A percentile compares a stretch with the other conserved stretches of the same genome.
Evolutionary conservation across 352 stramenopile genomes (phyloP).

Genomic region (Aphanomyces astaci): DNA sequence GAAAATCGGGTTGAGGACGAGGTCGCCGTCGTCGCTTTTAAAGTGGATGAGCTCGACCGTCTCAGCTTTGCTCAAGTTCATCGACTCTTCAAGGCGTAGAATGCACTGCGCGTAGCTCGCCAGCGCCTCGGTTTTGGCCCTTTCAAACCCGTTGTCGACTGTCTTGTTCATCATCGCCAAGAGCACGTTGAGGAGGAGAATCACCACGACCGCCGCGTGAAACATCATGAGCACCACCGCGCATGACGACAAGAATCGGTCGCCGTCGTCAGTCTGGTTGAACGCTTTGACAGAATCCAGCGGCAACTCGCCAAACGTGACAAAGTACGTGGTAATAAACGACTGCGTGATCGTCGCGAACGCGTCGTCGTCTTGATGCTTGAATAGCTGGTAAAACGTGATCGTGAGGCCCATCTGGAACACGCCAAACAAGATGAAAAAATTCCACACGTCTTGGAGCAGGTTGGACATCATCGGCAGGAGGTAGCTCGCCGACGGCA

Average conservation of each 20-base stretch:
- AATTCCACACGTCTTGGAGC: constrained; percentile 18
- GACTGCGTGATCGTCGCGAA: constrained; percentile 14
- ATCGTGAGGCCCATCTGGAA: constrained; percentile 16
- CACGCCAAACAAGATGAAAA: constrained; percentile 22
- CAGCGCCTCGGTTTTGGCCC: constrained; percentile 17
- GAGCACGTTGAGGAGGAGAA: constrained; percentile 18
- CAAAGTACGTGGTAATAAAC: constrained; percentile 20
- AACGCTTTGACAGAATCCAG: constrained; percentile 12
- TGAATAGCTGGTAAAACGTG: constrained; percentile 17
- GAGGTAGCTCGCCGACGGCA: constrained; percentile 14
- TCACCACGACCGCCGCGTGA: constrained; percentile 8
- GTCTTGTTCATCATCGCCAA: constrained; percentile 23
- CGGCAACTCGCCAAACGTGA: constrained; percentile 14
- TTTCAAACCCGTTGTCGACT: constrained; percentile 12
- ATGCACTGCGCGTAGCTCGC: constrained; percentile 12
- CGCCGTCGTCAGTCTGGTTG: not conserved
- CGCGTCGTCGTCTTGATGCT: constrained; percentile 5
- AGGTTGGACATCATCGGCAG: constrained; percentile 20
- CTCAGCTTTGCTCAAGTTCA: not conserved
- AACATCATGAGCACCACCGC: constrained; percentile 20
- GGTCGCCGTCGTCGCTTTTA: not conserved
- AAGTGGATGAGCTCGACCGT: constrained; percentile 16
- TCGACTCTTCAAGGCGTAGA: constrained; percentile 18
- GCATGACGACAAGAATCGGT: constrained; percentile 6
- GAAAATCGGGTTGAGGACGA: constrained; percentile 19